Percentiles rank a stretch among this genome's conserved stretches.
Conservation (phyloP, 257 asterid genomes). For the Jacaranda mimosifolia region DNA sequence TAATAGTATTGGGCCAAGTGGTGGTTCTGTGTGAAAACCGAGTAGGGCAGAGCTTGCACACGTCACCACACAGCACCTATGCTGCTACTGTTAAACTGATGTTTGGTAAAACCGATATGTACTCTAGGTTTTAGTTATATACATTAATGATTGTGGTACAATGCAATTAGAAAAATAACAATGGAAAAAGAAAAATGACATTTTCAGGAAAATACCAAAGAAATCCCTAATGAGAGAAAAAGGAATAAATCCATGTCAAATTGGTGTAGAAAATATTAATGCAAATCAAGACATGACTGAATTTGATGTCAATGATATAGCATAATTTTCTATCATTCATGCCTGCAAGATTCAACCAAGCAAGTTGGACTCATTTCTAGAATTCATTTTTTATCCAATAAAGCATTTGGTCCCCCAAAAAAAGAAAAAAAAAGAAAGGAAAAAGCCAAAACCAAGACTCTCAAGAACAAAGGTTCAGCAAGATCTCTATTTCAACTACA, state of each 20-base stretch:
- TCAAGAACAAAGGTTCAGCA: not conserved
- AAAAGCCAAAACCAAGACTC: not conserved
- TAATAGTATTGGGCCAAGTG: not conserved
- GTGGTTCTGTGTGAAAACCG: no score
- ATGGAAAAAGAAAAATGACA: not conserved
- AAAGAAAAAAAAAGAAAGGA: no score
- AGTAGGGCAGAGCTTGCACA: no score
- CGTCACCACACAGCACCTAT: no score
- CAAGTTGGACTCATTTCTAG: not conserved
- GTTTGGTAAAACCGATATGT: no score
- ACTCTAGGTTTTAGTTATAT: no score
- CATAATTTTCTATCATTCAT: not conserved
- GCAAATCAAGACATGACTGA: not conserved
- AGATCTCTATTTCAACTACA: not conserved
- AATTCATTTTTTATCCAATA: constrained; percentile 5
- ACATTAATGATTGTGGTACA: no score
- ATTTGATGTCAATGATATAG: not conserved
- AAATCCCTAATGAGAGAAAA: not conserved
- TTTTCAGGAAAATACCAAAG: not conserved
- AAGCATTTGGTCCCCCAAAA: not conserved
- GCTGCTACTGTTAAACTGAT: no score
- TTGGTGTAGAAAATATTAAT: not conserved
- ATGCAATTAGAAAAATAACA: constrained; percentile 18
- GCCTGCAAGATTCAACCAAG: constrained; percentile 13
- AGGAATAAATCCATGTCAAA: constrained; percentile 14